Evolutionary conservation across 2,329 filamentous ascomycete genomes (phyloP), one percentile per base, ranked within the genome.

Genomic region (Bisporella sp.): DNA sequence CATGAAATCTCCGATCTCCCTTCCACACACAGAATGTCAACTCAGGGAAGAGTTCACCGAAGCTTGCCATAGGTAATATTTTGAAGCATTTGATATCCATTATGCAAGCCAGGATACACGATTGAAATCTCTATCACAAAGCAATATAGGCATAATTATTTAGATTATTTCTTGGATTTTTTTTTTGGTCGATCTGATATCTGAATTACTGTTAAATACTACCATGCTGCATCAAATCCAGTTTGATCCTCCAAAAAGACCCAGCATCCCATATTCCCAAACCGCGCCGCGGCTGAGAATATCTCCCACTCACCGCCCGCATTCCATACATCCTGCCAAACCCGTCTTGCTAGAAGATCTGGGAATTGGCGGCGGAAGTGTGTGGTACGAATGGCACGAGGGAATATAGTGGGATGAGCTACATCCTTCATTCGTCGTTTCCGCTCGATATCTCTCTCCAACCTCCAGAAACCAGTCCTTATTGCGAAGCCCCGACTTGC

Each of bases 331-430:
- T 31, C 33, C 47, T 49, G 46, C 46, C 39, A 41, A 31, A 33
- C 32, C 28, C 6, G 29, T 37, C 11, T 28, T 35, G 35, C 35
- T 8, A n/a, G 45, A 33, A 46, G 35, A 31, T 40, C 40, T 41
- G 31, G n/a, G 33, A 32, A 48, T 21, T n/a, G n/a, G 30, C 31
- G 12, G 11, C 51, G 46, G 49, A 41, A 51, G 47, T 47, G 52
- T 46, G 46, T 3, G 21, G 21, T 21, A 3, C 21, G 21, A 21
- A 21, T 3, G 21, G 21, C 21, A 21, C 21, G 55, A 37, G 51
- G 53, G 57, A 56, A 62, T 59, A 57, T 58, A 62, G 60, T 62
- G 60, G 58, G 59, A 62, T 62, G 61, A 61, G 47, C 61, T 63
- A 61, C 58, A 59, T 48, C 57, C 56, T 48, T 53, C 53, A 50